Base-by-base conservation (phyloP, 2,329 filamentous ascomycete species). In the Cucurbitaria berberidis region DNA sequence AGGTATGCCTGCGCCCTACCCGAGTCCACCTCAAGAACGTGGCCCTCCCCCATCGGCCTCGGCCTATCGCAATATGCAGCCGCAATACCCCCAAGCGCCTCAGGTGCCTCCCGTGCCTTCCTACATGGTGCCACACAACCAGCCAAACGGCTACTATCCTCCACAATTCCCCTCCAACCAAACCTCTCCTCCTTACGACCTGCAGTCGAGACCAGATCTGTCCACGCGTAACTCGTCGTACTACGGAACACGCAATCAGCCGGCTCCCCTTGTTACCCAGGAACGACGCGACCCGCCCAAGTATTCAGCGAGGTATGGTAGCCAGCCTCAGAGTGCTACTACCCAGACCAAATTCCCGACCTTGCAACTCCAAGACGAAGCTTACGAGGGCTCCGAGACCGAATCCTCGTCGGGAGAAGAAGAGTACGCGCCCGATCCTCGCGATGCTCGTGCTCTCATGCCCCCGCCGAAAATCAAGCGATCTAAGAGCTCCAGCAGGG, bases 31-130 rank as follows among this genome's bases (percentile, higher is more conserved):
- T 27, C 63, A 63, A 9, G 66, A 70, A 10, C 64, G 55, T 45
- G 71, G 71, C 13, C 72, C 73, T 24, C 73, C 73, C 7, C 72
- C 50, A 5, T 60, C 73, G 4, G 55, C 63, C 51, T 72, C 70
- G 29, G 70, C 69, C 29, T 69, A 68, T 5, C 66, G 64, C 44
- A 66, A 45, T 44, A 59, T 51, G 48, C 62, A 55, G 34, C 62
- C 43, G 13, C 56, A 56, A 15, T 59, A 56, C 39, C 47, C 50
- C 26, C 56, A 61, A 13, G 62, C 65, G 58, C 58, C 44, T 45
- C 63, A 45, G 24, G 55, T 59, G 59, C 55, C 34, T 42, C 60
- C 57, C 47, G 55, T 59, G 59, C 55, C 34, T 42, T 60, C 57
- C 47, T 67, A 47, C 38, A 57, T 56, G 51, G 44, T 29, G 46